Conservation (phyloP, 306 rosid genomes). For the Acmispon strigosus region DNA sequence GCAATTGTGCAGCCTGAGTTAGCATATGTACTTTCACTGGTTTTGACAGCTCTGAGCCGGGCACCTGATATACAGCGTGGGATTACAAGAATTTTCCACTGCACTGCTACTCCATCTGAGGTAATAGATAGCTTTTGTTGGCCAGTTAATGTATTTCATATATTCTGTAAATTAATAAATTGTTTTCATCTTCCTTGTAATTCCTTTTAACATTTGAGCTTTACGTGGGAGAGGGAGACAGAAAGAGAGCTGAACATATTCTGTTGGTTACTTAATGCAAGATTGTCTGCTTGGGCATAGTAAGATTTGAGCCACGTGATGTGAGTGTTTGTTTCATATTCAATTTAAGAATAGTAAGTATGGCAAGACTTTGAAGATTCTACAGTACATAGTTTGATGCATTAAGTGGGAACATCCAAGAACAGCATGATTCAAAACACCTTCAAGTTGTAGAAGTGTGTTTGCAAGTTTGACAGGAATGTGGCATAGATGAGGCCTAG, state of each 20-base stretch:
- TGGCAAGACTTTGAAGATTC: neutral
- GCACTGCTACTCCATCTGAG: conserved; percentile 83
- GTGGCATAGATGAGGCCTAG: neutral
- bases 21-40: conserved; percentile 54
- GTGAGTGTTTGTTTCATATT: conserved; percentile 6
- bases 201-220: neutral
- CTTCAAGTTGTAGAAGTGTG: neutral
- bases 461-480: neutral
- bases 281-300: conserved; percentile 2
- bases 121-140: conserved; percentile 37
- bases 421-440: neutral
- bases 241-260: conserved; percentile 6
- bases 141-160: neutral
- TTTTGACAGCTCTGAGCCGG: conserved; percentile 64
- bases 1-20: conserved; percentile 41
- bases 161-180: conserved; percentile 1
- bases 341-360: conserved; percentile 4
- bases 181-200: conserved; percentile 11
- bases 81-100: conserved; percentile 80
- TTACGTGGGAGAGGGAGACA: conserved; percentile 10
- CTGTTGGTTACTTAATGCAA: neutral
- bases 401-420: neutral
- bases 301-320: neutral
- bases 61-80: conserved; percentile 90
- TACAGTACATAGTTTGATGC: neutral